Base-by-base conservation (phyloP, 2,329 filamentous ascomycete species). In the Mycosphaerella sp. region DNA sequence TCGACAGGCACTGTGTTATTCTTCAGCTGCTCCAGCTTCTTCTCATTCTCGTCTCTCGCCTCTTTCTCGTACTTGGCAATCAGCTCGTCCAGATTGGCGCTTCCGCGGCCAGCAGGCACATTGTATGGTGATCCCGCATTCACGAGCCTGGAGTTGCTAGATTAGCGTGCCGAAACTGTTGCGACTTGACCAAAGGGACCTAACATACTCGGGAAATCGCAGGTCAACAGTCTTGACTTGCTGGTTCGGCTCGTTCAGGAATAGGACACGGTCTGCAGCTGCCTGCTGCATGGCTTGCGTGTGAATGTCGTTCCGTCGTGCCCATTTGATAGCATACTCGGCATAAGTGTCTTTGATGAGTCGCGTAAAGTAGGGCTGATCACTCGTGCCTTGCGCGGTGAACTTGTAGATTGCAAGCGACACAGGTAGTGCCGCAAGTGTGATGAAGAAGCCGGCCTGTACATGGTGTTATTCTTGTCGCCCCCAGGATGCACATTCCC, bases 41-140 rank as follows among this genome's bases (percentile, higher is more conserved):
- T 74, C 67, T 78, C 78, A 57, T 85, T 80, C 55, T 75, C 75
- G 55, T 80, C 77, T 65, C 73, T 72, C 54, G 81, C 78, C 64
- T 80, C 66, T 64, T 78, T 77, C 69, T 82, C 73, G 67, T 84
- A 86, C 71, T 85, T 81, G 31, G 77, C 79, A 55, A 83, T 80
- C 52, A 85, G 74, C 49, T 76, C 68, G 65, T 79, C 78, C 62
- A 87, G 72, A 65, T 84, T 78, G 46, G 77, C 78, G 52, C 76
- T 70, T 44, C 73, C 72, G 58, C 80, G 79, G 48, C 84, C 84
- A 42, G 84, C 81, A 32, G 77, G 72, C 52, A 85, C 78, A 65
- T 87, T 87, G 70, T 76, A 83, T 12, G 82, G 82, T 1, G 80
- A 80, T 49, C 80, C 79, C 21, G 73, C 70, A 66, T 86, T 85